Base-by-base conservation (phyloP, 1,284 basidiomycete species). In the Ceratobasidium sp. region DNA sequence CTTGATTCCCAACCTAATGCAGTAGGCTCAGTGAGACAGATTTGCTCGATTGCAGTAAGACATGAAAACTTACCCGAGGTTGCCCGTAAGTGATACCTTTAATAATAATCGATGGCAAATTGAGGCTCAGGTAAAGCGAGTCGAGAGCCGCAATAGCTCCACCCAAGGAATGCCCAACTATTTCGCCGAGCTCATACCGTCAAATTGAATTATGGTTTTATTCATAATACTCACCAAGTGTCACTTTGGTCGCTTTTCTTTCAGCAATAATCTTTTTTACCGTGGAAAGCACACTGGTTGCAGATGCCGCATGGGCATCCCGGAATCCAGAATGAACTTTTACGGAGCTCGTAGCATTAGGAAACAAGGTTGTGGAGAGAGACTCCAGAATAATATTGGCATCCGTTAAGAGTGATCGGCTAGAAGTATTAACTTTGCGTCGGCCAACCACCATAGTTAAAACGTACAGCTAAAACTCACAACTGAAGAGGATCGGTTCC, bases 401-500 rank as follows among this genome's bases (percentile, higher is more conserved):
- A 22, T 67, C 64, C 38, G 8, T 40, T 40, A 40, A 40, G 38
- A 17, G 38, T 40, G 38, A 7, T 8, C 38, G 17, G 38, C 17
- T 40, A 40, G 7, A 40, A 7, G 49, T 29, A 25, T 50, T 13
- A 25, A 5, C 15, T 2, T 17, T 15, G 43, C 13, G 43, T 45
- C 22, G 43, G 43, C 15, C 43, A 45, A 45, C n/a, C n/a, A n/a
- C n/a, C n/a, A n/a, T n/a, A n/a, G n/a, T n/a, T n/a, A 45, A 15
- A 22, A 4, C 3, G 13, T 17, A 22, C 0, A 4, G 15, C 15
- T 29, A 25, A 10, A 34, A 31, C 49, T 52, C 25, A 64, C 60
- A 70, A 57, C 22, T 72, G 55, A 17, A 60, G 47, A 15, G 71
- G 71, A 40, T 72, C 71, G 1, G 69, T 72, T 5, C 71, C 69